Conservation (phyloP, 1,284 basidiomycete species). For the Ustilago trichophora region DNA sequence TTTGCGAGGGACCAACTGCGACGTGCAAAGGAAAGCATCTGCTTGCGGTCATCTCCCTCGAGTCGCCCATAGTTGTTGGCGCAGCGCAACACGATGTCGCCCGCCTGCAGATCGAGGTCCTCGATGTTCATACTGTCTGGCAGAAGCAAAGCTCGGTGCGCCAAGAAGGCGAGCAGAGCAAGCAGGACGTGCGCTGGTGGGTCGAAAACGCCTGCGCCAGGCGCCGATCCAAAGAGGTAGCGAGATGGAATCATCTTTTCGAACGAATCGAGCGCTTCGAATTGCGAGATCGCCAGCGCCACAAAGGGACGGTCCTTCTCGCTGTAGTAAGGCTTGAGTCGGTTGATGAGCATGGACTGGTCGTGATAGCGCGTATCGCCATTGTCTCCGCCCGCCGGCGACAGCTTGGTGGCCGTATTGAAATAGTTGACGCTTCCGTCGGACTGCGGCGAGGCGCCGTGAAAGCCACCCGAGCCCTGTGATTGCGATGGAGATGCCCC, state of each 20-base stretch:
- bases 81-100: slow-evolving; percentile 40
- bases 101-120: slow-evolving; percentile 50
- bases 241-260: slow-evolving; percentile 54
- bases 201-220: slow-evolving; percentile 20
- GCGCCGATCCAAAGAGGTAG: slow-evolving; percentile 46
- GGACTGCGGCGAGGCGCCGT: slow-evolving; percentile 30
- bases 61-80: slow-evolving; percentile 45
- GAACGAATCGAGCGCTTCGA: slow-evolving; percentile 51
- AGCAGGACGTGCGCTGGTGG: slow-evolving; percentile 49
- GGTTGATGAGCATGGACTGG: slow-evolving; percentile 49
- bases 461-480: slow-evolving; percentile 32
- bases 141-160: slow-evolving; percentile 50
- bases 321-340: slow-evolving; percentile 43
- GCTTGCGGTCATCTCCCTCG: slow-evolving; percentile 44
- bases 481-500: slow-evolving; percentile 36
- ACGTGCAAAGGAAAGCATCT: slow-evolving; percentile 52
- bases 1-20: slow-evolving; percentile 51
- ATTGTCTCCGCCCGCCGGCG: slow-evolving; percentile 20
- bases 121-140: slow-evolving; percentile 49
- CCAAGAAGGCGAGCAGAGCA: slow-evolving; percentile 51
- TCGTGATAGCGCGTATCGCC: slow-evolving; percentile 44
- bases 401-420: slow-evolving; percentile 26
- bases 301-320: slow-evolving; percentile 53
- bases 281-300: slow-evolving; percentile 53
- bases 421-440: slow-evolving; percentile 32